phyloP scores from a whole-genome alignment of 768 basidiomycete species.

The Naganishia vishniacii region DNA sequence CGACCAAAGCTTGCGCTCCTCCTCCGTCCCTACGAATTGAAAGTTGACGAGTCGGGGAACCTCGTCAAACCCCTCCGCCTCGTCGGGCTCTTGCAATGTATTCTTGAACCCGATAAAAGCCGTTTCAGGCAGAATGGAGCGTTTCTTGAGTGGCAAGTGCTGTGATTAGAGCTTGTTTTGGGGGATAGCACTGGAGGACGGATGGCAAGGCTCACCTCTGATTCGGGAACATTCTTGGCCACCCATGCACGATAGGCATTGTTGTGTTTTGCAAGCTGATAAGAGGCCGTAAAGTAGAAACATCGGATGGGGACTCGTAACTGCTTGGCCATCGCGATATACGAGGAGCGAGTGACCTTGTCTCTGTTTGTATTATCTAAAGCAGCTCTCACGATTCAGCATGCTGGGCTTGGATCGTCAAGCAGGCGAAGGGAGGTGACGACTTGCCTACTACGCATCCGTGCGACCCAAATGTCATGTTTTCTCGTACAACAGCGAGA shows the following conservation, averaged over 20 bases:
- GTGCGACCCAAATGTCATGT: not conserved
- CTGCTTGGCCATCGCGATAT: slow-evolving; percentile 63
- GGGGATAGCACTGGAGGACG: not conserved
- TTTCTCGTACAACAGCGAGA: slow-evolving; percentile 23
- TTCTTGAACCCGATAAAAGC: slow-evolving; percentile 41
- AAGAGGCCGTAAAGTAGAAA: slow-evolving; percentile 66
- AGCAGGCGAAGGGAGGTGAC: not conserved
- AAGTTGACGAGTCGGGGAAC: slow-evolving; percentile 74
- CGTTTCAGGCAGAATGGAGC: slow-evolving; percentile 37
- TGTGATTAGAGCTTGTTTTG: slow-evolving; percentile 12
- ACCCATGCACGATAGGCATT: slow-evolving; percentile 74
- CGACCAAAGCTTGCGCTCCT: slow-evolving; percentile 66
- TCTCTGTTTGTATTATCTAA: slow-evolving; percentile 91
- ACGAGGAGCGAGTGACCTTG: slow-evolving; percentile 61
- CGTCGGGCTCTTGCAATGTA: slow-evolving; percentile 58
- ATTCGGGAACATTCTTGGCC: slow-evolving; percentile 33
- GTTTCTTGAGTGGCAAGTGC: slow-evolving; percentile 1
- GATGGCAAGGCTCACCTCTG: slow-evolving; percentile 25
- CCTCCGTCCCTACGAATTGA: slow-evolving; percentile 69
- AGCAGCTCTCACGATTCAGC: not conserved
- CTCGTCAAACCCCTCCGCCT: slow-evolving; percentile 69
- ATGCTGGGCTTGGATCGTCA: no score
- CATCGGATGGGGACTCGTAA: slow-evolving; percentile 60
- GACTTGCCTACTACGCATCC: slow-evolving; percentile 18
- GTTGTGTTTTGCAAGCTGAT: slow-evolving; percentile 88